Evolutionary conservation across 768 basidiomycete species (phyloP).

Genomic region (Agaricus blazei): DNA sequence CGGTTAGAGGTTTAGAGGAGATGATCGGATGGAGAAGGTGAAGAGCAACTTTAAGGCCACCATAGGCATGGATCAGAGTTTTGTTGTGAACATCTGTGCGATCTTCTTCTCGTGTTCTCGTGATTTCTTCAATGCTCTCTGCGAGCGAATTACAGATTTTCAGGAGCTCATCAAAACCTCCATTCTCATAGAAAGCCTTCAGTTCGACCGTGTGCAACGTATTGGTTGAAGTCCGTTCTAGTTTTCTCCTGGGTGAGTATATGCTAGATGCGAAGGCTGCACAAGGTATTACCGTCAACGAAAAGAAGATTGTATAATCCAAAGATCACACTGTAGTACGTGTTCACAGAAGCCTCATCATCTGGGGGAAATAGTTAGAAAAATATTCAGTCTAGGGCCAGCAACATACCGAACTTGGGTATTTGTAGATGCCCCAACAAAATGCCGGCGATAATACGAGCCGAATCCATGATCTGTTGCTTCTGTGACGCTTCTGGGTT

Average conservation of each 20-base stretch:
- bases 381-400: neutral
- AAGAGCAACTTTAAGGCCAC: constrained; percentile 76
- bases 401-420: constrained; percentile 46
- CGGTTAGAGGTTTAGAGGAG: constrained; percentile 75
- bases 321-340: constrained; percentile 44
- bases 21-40: constrained; percentile 73
- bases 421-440: constrained; percentile 66
- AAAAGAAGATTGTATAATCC: constrained; percentile 41
- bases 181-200: constrained; percentile 62
- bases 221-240: constrained; percentile 73
- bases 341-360: constrained; percentile 30
- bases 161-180: constrained; percentile 68
- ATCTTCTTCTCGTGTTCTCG: constrained; percentile 45
- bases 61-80: constrained; percentile 71
- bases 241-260: constrained; percentile 9
- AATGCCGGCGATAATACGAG: constrained; percentile 63
- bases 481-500: constrained; percentile 72
- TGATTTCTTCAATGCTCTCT: constrained; percentile 49
- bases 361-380: constrained; percentile 13
- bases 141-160: constrained; percentile 51
- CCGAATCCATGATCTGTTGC: constrained; percentile 70
- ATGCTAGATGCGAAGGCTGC: constrained; percentile 4
- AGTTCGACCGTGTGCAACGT: constrained; percentile 82
- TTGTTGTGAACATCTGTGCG: constrained; percentile 54
- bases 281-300: constrained; percentile 37